Percentiles rank a stretch among this genome's conserved stretches.
Conservation (phyloP, 805 yeast species). For the Soucietia sequanensis region DNA sequence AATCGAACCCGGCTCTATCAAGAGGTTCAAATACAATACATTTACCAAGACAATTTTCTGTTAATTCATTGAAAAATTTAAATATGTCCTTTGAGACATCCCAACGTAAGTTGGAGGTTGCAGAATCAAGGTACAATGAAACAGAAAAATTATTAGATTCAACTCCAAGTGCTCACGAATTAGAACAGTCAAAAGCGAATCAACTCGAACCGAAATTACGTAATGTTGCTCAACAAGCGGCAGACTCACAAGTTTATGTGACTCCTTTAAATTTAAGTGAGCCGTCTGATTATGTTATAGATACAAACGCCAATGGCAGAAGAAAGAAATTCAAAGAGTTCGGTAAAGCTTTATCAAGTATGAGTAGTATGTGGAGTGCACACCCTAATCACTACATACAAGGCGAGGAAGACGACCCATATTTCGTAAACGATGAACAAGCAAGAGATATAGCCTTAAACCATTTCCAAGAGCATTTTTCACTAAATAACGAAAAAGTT, state of each 20-base stretch:
- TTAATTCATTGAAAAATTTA: slow-evolving; percentile 29
- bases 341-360: slow-evolving; percentile 28
- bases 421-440: slow-evolving; percentile 43
- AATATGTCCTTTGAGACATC: slow-evolving; percentile 35
- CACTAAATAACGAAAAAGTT: slow-evolving; percentile 50
- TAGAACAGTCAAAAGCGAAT: slow-evolving; percentile 1
- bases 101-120: slow-evolving; percentile 19
- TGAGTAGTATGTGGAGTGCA: slow-evolving; percentile 51
- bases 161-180: not conserved
- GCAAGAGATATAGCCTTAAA: slow-evolving; percentile 48
- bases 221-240: no score
- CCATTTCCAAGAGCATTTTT: slow-evolving; percentile 66
- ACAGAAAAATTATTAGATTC: not conserved
- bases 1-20: no score
- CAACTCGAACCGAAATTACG: not conserved
- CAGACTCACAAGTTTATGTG: not conserved
- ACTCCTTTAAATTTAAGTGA: slow-evolving; percentile 24
- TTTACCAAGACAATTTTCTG: slow-evolving; percentile 34
- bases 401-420: slow-evolving; percentile 43
- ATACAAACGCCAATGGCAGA: slow-evolving; percentile 8
- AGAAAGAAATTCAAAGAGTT: slow-evolving; percentile 15
- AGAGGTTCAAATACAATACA: no score
- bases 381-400: slow-evolving; percentile 61
- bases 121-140: slow-evolving; percentile 22
- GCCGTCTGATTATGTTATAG: slow-evolving; percentile 18